Evolutionary conservation across 2,329 filamentous ascomycete genomes (phyloP).

Genomic region (Hymenoscyphus fraxineus): DNA sequence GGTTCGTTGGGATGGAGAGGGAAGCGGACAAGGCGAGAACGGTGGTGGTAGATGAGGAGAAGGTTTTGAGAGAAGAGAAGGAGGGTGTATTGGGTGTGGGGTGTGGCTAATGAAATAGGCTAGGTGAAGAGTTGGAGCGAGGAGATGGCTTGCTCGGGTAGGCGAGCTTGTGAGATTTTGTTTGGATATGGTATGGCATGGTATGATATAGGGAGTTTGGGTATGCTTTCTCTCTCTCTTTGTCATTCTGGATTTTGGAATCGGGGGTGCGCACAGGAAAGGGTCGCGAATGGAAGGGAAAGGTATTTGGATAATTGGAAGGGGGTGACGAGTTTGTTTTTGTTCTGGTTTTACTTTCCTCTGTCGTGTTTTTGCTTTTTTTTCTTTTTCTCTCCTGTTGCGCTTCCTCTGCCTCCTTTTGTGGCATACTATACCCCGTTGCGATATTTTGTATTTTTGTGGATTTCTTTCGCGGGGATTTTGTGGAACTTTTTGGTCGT

Average conservation of each 20-base stretch:
- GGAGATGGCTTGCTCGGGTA: background rate
- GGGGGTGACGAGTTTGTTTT: too few species aligned
- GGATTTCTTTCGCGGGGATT: background rate
- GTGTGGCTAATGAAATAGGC: background rate
- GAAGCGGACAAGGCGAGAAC: background rate
- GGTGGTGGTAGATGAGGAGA: background rate
- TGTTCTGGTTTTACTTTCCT: too few species aligned
- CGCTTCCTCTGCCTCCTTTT: background rate
- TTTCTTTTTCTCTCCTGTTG: background rate
- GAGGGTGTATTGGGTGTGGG: background rate
- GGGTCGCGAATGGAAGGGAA: too few species aligned
- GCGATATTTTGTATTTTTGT: background rate
- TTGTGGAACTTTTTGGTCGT: too few species aligned
- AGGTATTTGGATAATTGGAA: too few species aligned
- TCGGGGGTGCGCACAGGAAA: too few species aligned
- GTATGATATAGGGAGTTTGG: too few species aligned
- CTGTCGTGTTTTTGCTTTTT: background rate
- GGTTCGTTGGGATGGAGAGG: background rate
- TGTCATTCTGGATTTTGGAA: too few species aligned
- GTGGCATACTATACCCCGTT: conserved; percentile 1
- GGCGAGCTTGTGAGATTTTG: background rate
- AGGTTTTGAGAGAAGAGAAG: background rate
- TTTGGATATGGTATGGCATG: background rate
- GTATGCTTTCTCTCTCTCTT: too few species aligned
- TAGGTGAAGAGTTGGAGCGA: background rate